Conservation (phyloP, 2,329 filamentous ascomycete genomes). For the Aspergillaceae sp. region DNA sequence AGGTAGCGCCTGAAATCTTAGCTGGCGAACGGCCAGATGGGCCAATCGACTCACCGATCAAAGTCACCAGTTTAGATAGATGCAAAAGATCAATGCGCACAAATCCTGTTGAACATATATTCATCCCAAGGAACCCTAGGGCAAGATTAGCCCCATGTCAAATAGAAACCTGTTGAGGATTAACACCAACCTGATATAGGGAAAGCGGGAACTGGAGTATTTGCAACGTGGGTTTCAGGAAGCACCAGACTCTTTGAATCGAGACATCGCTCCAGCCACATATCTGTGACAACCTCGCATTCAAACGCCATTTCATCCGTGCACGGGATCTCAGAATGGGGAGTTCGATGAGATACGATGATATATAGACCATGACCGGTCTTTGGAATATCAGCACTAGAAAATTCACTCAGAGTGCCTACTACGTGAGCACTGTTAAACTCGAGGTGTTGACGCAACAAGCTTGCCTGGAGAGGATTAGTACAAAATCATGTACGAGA, state of each 20-base stretch:
- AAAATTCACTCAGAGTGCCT: conserved; percentile 25
- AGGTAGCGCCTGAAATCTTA: conserved; percentile 54
- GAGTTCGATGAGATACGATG: conserved; percentile 32
- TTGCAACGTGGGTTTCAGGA: conserved; percentile 62
- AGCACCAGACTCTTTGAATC: conserved; percentile 64
- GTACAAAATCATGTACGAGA: background rate
- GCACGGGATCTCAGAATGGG: conserved; percentile 25
- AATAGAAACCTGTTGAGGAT: no score
- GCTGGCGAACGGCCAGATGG: background rate
- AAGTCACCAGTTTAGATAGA: conserved; percentile 63
- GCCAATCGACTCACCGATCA: conserved; percentile 49
- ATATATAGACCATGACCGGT: conserved; percentile 28
- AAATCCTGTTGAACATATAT: conserved; percentile 74
- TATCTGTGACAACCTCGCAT: conserved; percentile 63
- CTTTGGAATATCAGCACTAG: conserved; percentile 25
- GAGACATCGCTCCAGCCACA: conserved; percentile 86
- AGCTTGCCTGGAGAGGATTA: conserved; percentile 17
- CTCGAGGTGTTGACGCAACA: conserved; percentile 34
- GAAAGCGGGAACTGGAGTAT: conserved; percentile 64
- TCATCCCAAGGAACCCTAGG: conserved; percentile 57
- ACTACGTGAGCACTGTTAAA: conserved; percentile 35
- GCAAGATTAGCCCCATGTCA: conserved; percentile 8
- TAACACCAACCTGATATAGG: conserved; percentile 48
- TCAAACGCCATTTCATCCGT: conserved; percentile 34
- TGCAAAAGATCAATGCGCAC: conserved; percentile 77